Base-by-base conservation (phyloP, 495 filamentous ascomycete species). In the Parachaetomium inaequale region DNA sequence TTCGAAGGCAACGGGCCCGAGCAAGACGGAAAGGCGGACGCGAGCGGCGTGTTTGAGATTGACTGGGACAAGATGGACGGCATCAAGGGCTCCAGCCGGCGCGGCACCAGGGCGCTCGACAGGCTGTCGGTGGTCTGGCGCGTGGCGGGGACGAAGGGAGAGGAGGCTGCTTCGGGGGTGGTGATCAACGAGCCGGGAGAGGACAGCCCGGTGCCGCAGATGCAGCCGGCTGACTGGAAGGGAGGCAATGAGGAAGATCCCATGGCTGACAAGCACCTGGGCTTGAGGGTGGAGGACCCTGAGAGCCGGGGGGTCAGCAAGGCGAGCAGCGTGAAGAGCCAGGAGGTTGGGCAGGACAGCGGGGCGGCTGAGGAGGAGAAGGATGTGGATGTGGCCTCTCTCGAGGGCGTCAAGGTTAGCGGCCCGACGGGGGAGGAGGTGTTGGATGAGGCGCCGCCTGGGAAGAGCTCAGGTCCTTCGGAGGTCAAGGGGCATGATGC, bases 121-220 rank as follows among this genome's bases (percentile, higher is more conserved):
- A 82, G 83, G 23, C 70, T 97, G n/a, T 85, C 91, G 21, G 91
- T 97, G 10, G 89, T 96, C 4, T 98, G 94, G 94, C 79, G 68
- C 57, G 53, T 64, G 34, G 67, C 56, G 40, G 67, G 55, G 21
- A 63, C 63, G 47, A 29, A 28, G 31, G 55, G 32, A 21, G 60
- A 45, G 3, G 45, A 40, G 3, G 55, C 56, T 34, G 59, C 46
- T 3, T 62, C 68, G 10, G 78, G 78, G 17, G 70, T 75, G 29
- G 73, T 79, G 2, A 84, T 90, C 63, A 79, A 73, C 8, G 78
- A 87, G 68, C 87, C 88, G 0, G 75, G 79, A 49, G 75, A 80
- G 5, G 84, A 85, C 19, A 85, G 87, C 47, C 79, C 85, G 2
- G 84, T 94, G 23, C 81, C 81, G 4, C 87, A 93, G 76, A 83